A percentile compares a stretch with the other conserved stretches of the same genome.
These are phyloP conservation scores for Limnanthes douglasii DNA, from an alignment of 345 rosid species.

Conservation along the genomic window DNA sequence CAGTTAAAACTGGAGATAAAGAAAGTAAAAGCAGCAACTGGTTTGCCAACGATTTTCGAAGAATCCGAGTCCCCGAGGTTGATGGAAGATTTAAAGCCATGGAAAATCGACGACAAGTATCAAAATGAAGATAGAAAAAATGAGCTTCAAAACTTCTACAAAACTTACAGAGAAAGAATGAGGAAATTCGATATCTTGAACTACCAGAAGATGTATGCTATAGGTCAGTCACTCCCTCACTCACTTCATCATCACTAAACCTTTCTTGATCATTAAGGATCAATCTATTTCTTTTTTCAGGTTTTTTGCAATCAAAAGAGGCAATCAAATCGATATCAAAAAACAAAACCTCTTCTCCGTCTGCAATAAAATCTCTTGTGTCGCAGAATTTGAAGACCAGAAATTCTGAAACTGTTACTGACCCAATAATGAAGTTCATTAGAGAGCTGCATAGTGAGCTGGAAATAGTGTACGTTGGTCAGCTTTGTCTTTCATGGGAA, in stretches of 20 bases:
- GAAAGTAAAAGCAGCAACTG: constrained; percentile 72
- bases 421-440: constrained; percentile 42
- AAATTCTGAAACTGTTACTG: no score
- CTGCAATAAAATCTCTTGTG: no score
- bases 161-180: constrained; percentile 81
- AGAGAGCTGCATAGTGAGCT: constrained; percentile 53
- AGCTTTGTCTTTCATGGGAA: constrained; percentile 96
- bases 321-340: no score
- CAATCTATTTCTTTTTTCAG: not conserved
- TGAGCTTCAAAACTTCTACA: constrained; percentile 80
- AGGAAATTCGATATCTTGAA: constrained; percentile 78
- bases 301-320: no score
- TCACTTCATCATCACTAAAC: no score
- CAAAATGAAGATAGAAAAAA: constrained; percentile 46
- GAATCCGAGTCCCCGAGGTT: constrained; percentile 65
- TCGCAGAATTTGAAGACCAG: no score
- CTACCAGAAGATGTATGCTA: constrained; percentile 85
- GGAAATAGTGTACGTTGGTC: constrained; percentile 85
- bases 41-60: constrained; percentile 69
- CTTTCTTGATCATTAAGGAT: constrained; percentile 3
- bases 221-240: constrained; percentile 50
- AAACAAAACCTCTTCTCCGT: no score
- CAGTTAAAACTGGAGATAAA: constrained; percentile 85
- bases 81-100: constrained; percentile 78
- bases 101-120: constrained; percentile 72